Base-by-base conservation (phyloP, 805 yeast species). In the Kazachstania africana region DNA sequence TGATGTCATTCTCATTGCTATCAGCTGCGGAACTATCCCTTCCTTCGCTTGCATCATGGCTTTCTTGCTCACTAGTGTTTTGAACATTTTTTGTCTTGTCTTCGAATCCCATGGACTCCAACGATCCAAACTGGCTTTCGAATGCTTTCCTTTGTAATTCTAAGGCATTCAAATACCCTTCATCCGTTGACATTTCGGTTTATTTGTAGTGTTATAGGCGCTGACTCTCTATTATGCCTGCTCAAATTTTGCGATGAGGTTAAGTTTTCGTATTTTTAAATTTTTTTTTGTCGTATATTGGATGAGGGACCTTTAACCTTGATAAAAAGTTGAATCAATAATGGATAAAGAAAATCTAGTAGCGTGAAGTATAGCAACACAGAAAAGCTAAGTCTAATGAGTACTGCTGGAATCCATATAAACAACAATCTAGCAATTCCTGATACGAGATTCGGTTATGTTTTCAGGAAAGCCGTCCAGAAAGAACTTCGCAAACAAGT, bases 381-480 rank as follows among this genome's bases (percentile, higher is more conserved):
- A n/a, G n/a, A n/a, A n/a, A n/a, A n/a, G n/a, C n/a, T n/a, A n/a
- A n/a, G n/a, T n/a, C n/a, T n/a, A n/a, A n/a, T n/a, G n/a, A n/a
- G n/a, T n/a, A n/a, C n/a, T n/a, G n/a, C n/a, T n/a, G n/a, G n/a
- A n/a, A n/a, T n/a, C n/a, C n/a, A n/a, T n/a, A n/a, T n/a, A n/a
- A n/a, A n/a, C n/a, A n/a, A n/a, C n/a, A n/a, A n/a, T 12, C 8
- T 39, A n/a, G 42, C 51, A 1, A 58, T 68, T 3, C 87, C 87
- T 1, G 88, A 79, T 43, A 54, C 78, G 16, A 60, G 88, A 27
- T 78, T 76, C 43, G 82, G 76, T 44, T 67, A 74, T 34, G 59
- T 79, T 3, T 78, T 78, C 48, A 50, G 61, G 39, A 56, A 62
- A 22, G 59, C 68, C 1, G 38, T 63, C 10, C 33, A 39, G 6